Percentiles rank a stretch among this genome's conserved stretches.
phyloP scores from a whole-genome alignment of 2,329 filamentous ascomycete genomes.

The Diaporthe caulivora region DNA sequence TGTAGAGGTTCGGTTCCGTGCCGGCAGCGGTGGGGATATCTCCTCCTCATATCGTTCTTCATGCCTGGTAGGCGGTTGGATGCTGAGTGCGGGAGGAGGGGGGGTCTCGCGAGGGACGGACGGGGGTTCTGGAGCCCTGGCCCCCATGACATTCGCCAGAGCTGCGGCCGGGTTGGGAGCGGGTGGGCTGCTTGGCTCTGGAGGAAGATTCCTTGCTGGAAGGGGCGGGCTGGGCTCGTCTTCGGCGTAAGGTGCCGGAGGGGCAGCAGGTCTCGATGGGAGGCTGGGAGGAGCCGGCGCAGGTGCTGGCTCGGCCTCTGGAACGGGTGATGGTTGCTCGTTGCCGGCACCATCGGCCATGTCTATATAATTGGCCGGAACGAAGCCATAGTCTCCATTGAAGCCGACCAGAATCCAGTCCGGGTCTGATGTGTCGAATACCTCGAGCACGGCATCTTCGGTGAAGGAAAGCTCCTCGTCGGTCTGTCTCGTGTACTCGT shows the following conservation, averaged over 20 bases:
- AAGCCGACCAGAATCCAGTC: conserved; percentile 96
- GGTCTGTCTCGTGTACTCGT: conserved; percentile 96
- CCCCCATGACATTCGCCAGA: conserved; percentile 68
- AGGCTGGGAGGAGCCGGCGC: conserved; percentile 48
- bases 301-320: conserved; percentile 46
- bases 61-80: conserved; percentile 58
- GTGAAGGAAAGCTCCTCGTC: conserved; percentile 97
- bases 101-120: conserved; percentile 59
- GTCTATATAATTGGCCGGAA: conserved; percentile 96
- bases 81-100: conserved; percentile 60
- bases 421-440: conserved; percentile 91
- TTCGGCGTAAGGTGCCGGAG: conserved; percentile 47
- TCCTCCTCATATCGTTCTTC: conserved; percentile 74
- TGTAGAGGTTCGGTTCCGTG: conserved; percentile 69
- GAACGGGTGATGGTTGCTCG: conserved; percentile 50
- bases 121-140: conserved; percentile 57
- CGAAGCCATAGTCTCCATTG: conserved; percentile 91
- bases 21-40: conserved; percentile 72
- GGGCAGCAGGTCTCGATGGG: conserved; percentile 55
- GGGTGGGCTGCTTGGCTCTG: conserved; percentile 50
- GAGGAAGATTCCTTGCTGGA: conserved; percentile 50
- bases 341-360: conserved; percentile 59
- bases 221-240: conserved; percentile 55
- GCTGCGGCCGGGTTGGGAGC: conserved; percentile 63
- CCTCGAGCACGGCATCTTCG: conserved; percentile 84